Conservation (phyloP, 768 basidiomycete species). For the Coprinopsis sp. region DNA sequence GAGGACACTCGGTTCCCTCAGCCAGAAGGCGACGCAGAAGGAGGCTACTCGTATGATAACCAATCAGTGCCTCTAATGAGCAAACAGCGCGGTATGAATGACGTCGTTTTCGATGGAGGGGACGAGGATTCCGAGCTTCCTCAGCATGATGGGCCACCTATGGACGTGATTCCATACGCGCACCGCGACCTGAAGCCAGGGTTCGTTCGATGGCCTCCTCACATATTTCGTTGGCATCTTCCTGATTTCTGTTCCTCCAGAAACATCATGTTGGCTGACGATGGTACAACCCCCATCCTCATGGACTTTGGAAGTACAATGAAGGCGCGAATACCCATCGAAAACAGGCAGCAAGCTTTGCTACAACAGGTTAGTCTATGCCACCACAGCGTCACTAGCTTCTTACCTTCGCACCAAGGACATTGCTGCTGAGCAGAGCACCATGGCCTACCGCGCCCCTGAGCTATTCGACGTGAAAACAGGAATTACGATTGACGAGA, state of each 20-base stretch:
- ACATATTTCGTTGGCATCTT: background rate
- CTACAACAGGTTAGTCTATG: constrained; percentile 66
- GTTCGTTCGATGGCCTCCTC: constrained; percentile 41
- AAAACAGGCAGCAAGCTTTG: constrained; percentile 82
- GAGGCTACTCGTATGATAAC: constrained; percentile 62
- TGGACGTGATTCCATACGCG: constrained; percentile 83
- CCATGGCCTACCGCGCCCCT: constrained; percentile 97
- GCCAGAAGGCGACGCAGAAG: constrained; percentile 70
- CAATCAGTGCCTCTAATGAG: constrained; percentile 56
- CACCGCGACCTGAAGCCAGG: constrained; percentile 97
- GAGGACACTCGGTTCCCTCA: constrained; percentile 71
- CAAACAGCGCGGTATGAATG: constrained; percentile 44
- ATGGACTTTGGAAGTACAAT: constrained; percentile 97
- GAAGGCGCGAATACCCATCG: constrained; percentile 79
- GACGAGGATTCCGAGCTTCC: constrained; percentile 61
- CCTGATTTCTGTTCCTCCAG: constrained; percentile 33
- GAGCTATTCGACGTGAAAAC: constrained; percentile 98
- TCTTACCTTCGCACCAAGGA: constrained; percentile 36
- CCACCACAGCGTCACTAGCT: constrained; percentile 2
- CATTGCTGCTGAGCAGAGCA: constrained; percentile 94
- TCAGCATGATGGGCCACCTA: constrained; percentile 37
- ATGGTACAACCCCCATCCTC: constrained; percentile 79
- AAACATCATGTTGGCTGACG: constrained; percentile 96
- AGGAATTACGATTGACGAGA: constrained; percentile 80
- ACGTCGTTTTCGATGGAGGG: constrained; percentile 74